Evolutionary conservation across 306 rosid species (phyloP), one percentile per base, ranked within the genome.

Genomic region (Sicyos baderoa): DNA sequence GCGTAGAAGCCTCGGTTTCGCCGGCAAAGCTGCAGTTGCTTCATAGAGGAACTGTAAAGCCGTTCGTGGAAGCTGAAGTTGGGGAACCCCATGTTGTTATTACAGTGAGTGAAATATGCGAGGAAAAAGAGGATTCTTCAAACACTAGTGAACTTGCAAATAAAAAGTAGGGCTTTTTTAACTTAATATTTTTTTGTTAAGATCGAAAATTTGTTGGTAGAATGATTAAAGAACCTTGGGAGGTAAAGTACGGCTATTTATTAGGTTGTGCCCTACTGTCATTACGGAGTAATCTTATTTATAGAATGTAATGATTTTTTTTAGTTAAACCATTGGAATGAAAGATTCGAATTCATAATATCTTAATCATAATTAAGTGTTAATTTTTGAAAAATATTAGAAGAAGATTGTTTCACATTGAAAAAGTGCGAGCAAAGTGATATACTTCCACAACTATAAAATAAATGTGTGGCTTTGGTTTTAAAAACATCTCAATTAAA

Each of bases 11-110:
- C 12, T 79, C 56, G 29, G 86, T 79, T 0, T 82, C 88, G 8
- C 82, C 81, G 25, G 91, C 86, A 72, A 86, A 89, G 54, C 81
- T 91, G 61, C 82, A 61, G 0, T 32, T 86, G 32, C 89, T 93
- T 78, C 98, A 89, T 55, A 79, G 84, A 61, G 94, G 98, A 72
- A 82, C 54, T 54, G 72, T 89, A 48, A 86, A 85, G 12, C 97
- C 98, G 29, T 74, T 79, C 32, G 69, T 72, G 54, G 96, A 84
- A 9, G 55, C 29, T 74, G 79, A 76, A 0, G 79, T 71, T 47
- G 51, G 6, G 13, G 51, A 1, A 57, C 0, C 70, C 22, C 91
- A 82, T 54, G 83, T 86, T 70, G 76, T 67, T 75, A 85, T 89
- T 49, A 83, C 54, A 10, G 76, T 89, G 32, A 72, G 29, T n/a